Evolutionary conservation across 768 basidiomycete genomes (phyloP).

Genomic region (Tephrocybe sp.): DNA sequence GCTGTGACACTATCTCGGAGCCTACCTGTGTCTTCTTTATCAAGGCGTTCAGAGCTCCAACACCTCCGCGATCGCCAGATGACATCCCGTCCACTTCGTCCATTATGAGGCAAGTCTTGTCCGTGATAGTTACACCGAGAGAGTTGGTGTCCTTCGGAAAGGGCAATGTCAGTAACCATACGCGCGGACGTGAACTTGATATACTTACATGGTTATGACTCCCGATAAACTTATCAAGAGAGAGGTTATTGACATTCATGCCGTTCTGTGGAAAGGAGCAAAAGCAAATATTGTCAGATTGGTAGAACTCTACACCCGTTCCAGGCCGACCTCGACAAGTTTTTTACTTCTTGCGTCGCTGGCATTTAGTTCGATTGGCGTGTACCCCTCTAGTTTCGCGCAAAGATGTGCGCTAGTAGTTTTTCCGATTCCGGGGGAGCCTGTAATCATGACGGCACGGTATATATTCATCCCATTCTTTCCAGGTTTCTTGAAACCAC

Average conservation of each 20-base stretch:
- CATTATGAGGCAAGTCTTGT: constrained; percentile 91
- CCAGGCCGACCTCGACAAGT: constrained; percentile 95
- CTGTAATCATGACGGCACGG: constrained; percentile 87
- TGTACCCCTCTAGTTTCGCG: constrained; percentile 88
- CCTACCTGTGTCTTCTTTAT: constrained; percentile 90
- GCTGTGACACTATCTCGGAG: not conserved
- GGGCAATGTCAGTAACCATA: not conserved
- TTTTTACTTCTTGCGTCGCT: constrained; percentile 96
- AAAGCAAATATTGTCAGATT: no score
- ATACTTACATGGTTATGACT: no score
- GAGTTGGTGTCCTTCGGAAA: constrained; percentile 55
- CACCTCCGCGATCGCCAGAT: constrained; percentile 94
- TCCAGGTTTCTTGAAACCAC: constrained; percentile 91
- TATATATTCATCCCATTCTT: constrained; percentile 86
- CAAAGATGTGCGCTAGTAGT: constrained; percentile 94
- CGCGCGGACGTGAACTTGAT: no score
- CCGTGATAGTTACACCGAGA: constrained; percentile 72
- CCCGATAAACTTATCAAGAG: constrained; percentile 85
- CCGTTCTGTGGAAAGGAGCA: no score
- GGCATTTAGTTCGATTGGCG: constrained; percentile 94
- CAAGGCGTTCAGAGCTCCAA: constrained; percentile 87
- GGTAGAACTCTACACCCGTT: no score
- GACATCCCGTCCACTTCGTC: constrained; percentile 99
- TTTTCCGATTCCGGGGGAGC: constrained; percentile 96
- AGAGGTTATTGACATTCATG: constrained; percentile 88